These are phyloP conservation scores for Globisporangium spinosum DNA, from an alignment of 352 stramenopile genomes.

Conservation along the genomic window DNA sequence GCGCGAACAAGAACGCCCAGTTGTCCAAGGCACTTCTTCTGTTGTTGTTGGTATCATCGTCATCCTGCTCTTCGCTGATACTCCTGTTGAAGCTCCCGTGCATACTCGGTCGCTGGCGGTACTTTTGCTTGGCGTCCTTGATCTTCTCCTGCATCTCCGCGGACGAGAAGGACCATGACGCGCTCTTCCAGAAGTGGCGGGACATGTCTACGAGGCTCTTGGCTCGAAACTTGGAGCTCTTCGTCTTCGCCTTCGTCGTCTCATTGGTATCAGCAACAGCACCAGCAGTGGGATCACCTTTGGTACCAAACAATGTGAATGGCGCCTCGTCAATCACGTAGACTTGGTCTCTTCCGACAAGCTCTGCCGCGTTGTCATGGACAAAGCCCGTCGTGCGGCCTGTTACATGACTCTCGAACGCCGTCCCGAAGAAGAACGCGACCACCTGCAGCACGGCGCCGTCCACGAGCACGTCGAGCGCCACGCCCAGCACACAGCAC, in stretches of 20 bases:
- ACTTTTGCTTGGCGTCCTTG: slow-evolving; percentile 11
- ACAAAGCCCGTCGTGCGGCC: slow-evolving; percentile 13
- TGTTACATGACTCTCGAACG: slow-evolving; percentile 18
- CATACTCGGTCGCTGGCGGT: slow-evolving; percentile 5
- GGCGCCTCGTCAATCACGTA: slow-evolving; percentile 13
- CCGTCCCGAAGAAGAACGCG: slow-evolving; percentile 18
- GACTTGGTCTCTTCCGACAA: slow-evolving; percentile 17
- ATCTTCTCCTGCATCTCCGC: slow-evolving; percentile 12
- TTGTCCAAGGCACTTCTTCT: background rate
- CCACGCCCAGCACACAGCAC: slow-evolving; percentile 26
- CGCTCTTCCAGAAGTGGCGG: slow-evolving; percentile 13
- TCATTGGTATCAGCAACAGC: background rate
- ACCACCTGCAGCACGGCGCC: slow-evolving; percentile 26
- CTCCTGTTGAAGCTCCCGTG: background rate
- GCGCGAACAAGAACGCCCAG: slow-evolving; percentile 12
- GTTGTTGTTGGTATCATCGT: background rate
- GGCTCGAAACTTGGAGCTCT: background rate
- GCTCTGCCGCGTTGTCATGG: slow-evolving; percentile 4
- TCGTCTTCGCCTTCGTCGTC: background rate
- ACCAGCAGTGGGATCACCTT: too few species aligned
- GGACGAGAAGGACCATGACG: slow-evolving; percentile 20
- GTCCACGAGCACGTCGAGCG: slow-evolving; percentile 27
- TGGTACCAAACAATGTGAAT: background rate
- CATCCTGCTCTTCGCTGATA: background rate
- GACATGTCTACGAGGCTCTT: slow-evolving; percentile 10